Evolutionary conservation across 805 yeast genomes (phyloP).

Genomic region (Cyberlindnera veronae): DNA sequence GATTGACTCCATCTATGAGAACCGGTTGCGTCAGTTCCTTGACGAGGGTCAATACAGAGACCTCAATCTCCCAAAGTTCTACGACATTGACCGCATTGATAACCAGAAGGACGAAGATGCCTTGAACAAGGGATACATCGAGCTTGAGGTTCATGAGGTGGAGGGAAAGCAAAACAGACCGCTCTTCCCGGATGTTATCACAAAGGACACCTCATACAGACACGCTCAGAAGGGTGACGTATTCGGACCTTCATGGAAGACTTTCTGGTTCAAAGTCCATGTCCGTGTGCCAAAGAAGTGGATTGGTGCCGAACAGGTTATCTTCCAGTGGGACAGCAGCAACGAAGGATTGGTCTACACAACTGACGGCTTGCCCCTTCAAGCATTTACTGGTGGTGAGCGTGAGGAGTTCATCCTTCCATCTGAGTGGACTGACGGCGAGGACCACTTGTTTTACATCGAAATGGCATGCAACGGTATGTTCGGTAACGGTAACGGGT

Average conservation of each 20-base stretch:
- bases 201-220: slow-evolving; percentile 37
- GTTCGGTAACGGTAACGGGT: slow-evolving; percentile 73
- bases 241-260: slow-evolving; percentile 96
- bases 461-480: slow-evolving; percentile 94
- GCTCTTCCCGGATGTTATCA: slow-evolving; percentile 35
- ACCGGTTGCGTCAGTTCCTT: slow-evolving; percentile 72
- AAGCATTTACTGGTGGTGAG: slow-evolving; percentile 83
- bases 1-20: slow-evolving; percentile 67
- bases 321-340: slow-evolving; percentile 80
- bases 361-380: slow-evolving; percentile 62
- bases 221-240: slow-evolving; percentile 64
- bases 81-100: slow-evolving; percentile 58
- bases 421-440: slow-evolving; percentile 44
- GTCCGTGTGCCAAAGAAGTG: slow-evolving; percentile 58
- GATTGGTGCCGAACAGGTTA: slow-evolving; percentile 43
- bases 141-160: slow-evolving; percentile 66
- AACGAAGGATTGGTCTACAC: slow-evolving; percentile 83
- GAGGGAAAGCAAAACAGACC: slow-evolving; percentile 53
- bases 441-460: slow-evolving; percentile 65
- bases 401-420: slow-evolving; percentile 75
- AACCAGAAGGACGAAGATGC: slow-evolving; percentile 28
- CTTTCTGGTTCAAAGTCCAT: slow-evolving; percentile 84
- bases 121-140: slow-evolving; percentile 43
- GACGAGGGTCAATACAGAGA: slow-evolving; percentile 73
- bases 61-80: slow-evolving; percentile 78